Conservation (phyloP, 1,139 yeast species). For the Suhomyces bribrorum region DNA sequence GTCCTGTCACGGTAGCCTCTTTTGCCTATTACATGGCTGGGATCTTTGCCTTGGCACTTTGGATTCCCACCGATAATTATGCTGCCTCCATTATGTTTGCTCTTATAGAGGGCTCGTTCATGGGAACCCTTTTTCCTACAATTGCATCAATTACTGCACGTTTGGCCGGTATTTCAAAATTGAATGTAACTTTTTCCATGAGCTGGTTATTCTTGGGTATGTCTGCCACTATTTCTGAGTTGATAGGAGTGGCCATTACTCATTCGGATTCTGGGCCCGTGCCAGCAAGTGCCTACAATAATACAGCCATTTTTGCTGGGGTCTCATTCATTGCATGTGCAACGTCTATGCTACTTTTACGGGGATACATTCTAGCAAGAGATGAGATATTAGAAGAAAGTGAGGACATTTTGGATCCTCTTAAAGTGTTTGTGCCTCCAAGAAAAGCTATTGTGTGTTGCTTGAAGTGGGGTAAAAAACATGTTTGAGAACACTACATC, state of each 20-base stretch:
- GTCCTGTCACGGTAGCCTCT: constrained; percentile 40
- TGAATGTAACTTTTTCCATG: constrained; percentile 10
- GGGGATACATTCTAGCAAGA: constrained; percentile 11
- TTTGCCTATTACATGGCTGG: constrained; percentile 25
- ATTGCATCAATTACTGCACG: constrained; percentile 8
- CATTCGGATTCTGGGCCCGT: not conserved
- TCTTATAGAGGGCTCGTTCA: constrained; percentile 27
- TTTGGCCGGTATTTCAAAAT: constrained; percentile 10
- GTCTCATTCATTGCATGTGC: constrained; percentile 8
- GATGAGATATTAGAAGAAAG: not conserved
- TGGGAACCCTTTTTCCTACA: constrained; percentile 22
- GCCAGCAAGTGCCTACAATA: constrained; percentile 1
- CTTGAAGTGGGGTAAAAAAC: constrained; percentile 12
- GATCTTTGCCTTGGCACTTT: constrained; percentile 34
- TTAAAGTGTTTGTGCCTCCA: constrained; percentile 10
- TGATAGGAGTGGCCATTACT: constrained; percentile 8
- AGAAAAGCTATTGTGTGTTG: constrained; percentile 5
- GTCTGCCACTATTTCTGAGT: constrained; percentile 6
- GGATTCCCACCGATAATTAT: constrained; percentile 38
- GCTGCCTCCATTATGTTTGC: constrained; percentile 32
- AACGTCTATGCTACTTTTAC: constrained; percentile 2
- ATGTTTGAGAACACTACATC: no score
- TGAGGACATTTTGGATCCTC: not conserved
- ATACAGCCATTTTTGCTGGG: constrained; percentile 12
- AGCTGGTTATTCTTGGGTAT: constrained; percentile 11